Base-by-base conservation (phyloP, 805 yeast genomes). In the Kregervanrija fluxuum region DNA sequence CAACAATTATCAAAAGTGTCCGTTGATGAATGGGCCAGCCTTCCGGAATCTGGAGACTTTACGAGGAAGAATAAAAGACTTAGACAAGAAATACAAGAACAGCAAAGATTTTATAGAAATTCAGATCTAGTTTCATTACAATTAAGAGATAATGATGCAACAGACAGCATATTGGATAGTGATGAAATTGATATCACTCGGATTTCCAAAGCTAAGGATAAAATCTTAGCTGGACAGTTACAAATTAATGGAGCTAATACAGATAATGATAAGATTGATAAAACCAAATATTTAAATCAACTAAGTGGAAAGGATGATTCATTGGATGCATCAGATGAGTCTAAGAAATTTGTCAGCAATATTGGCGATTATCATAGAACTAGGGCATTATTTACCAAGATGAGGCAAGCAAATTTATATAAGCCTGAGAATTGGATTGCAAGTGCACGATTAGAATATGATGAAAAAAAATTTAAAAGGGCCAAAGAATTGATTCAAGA, bases 1-100 rank as follows among this genome's bases (percentile, higher is more conserved):
- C 65, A 80, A 28, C 77, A 72, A 1, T 62, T 90, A 34, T 66
- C 80, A 0, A 53, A 61, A 0, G 76, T 91, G 0, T 69, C 85
- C 3, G 75, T 69, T 15, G 84, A 77, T 3, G 82, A 90, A 55
- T 91, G 99, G 99, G 71, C 74, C 4, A 73, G 69, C 48, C 57
- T 91, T 3, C 98, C 98, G 0, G 96, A 88, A 50, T 93, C 87
- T 1, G 85, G 88, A 1, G 98, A 91, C 61, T 68, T 86, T 55
- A 93, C 99, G 0, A 74, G 80, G 55, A 70, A 78, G 46, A 88
- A 88, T 62, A 87, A 89, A 53, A 66, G 98, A 45, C 67, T 74
- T 40, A 67, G 96, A 43, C 61, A 79, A 37, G 70, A 79, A 43
- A 74, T 76, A 39, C 83, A 81, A 55, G 72, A 69, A 52, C 76